These are phyloP conservation scores for Obelidium mucronatum DNA, from an alignment of 192 early-diverging fungal species.

Conservation along the genomic window DNA sequence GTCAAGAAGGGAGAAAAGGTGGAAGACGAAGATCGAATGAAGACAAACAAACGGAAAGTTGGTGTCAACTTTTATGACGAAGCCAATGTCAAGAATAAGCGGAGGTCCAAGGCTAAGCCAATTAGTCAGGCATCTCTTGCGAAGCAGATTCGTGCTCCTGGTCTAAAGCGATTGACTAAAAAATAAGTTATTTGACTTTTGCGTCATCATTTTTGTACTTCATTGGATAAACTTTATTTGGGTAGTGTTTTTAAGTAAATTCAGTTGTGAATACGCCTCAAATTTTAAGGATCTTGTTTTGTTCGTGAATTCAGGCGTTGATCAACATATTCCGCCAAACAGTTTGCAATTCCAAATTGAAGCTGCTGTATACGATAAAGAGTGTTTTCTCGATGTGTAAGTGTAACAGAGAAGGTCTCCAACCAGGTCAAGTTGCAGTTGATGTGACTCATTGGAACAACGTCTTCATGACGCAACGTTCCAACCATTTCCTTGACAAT, in stretches of 20 bases:
- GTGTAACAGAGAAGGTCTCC: slow-evolving; percentile 58
- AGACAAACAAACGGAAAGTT: slow-evolving; percentile 91
- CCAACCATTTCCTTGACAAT: slow-evolving; percentile 50
- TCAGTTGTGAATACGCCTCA: too few relatives aligned
- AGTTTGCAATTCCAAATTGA: slow-evolving; percentile 55
- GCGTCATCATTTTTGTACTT: too few relatives aligned
- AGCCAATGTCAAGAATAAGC: slow-evolving; percentile 96
- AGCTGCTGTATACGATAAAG: slow-evolving; percentile 57
- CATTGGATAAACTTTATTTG: too few relatives aligned
- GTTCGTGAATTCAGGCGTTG: slow-evolving; percentile 28
- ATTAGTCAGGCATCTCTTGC: slow-evolving; percentile 33
- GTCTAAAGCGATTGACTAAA: slow-evolving; percentile 30
- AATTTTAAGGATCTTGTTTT: slow-evolving; percentile 30
- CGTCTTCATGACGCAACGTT: slow-evolving; percentile 52
- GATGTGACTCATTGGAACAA: slow-evolving; percentile 43
- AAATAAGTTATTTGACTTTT: too few relatives aligned
- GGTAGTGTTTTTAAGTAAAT: too few relatives aligned
- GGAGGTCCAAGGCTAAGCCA: slow-evolving; percentile 72
- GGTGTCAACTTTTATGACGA: slow-evolving; percentile 90
- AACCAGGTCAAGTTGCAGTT: slow-evolving; percentile 54
- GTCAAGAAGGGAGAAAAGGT: not conserved
- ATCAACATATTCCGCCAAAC: slow-evolving; percentile 47
- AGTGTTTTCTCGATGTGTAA: slow-evolving; percentile 60
- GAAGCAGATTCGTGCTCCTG: slow-evolving; percentile 32
- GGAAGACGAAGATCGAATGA: slow-evolving; percentile 65